Percentiles rank a stretch among this genome's conserved stretches.
These are phyloP conservation scores for Acanthochlamys bracteata DNA, from an alignment of 106 monocot species.

Conservation along the genomic window DNA sequence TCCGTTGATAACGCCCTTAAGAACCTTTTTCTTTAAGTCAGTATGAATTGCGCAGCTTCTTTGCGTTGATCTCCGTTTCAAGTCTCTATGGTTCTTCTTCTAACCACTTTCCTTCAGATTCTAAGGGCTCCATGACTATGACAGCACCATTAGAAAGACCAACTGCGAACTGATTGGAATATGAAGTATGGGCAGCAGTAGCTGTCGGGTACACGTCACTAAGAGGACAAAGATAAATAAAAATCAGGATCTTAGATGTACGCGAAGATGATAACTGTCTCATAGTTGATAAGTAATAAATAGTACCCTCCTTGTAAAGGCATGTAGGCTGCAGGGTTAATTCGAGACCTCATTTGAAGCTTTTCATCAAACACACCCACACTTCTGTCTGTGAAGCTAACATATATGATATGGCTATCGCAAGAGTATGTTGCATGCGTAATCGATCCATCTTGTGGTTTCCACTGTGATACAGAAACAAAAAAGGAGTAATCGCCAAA, in stretches of 20 bases:
- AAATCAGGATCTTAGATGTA: too few species aligned
- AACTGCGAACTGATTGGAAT: conserved; percentile 49
- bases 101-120: conserved; percentile 45
- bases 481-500: too few species aligned
- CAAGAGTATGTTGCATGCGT: conserved; percentile 36
- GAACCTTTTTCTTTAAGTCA: too few species aligned
- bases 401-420: conserved; percentile 28
- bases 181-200: conserved; percentile 40
- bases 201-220: conserved; percentile 39
- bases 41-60: too few species aligned
- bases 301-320: neutral
- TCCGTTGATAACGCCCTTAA: too few species aligned
- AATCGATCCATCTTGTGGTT: conserved; percentile 15
- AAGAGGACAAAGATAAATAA: neutral
- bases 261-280: too few species aligned
- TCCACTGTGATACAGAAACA: conserved; percentile 24
- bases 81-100: neutral
- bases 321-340: conserved; percentile 28
- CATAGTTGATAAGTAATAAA: too few species aligned
- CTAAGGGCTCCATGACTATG: conserved; percentile 44
- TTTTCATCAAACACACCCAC: conserved; percentile 14
- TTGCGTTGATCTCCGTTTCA: too few species aligned
- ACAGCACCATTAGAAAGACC: conserved; percentile 54
- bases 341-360: conserved; percentile 22
- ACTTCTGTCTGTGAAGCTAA: conserved; percentile 23